A percentile compares a stretch with the other conserved stretches of the same genome.
phyloP scores from a whole-genome alignment of 345 rosid species.

The Viola odorata region DNA sequence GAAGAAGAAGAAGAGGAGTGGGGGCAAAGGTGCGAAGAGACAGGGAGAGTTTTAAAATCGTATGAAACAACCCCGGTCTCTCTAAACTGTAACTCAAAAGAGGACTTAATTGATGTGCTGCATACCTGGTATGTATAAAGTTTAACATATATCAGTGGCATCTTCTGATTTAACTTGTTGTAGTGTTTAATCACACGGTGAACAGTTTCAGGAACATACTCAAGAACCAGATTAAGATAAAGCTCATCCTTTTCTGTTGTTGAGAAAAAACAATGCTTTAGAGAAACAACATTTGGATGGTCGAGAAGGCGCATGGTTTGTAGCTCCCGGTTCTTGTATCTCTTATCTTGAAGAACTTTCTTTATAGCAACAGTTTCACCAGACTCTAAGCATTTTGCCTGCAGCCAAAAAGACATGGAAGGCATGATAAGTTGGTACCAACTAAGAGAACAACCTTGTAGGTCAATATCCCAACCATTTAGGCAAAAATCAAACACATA shows the following conservation, averaged over 20 bases:
- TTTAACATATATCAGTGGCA: slow-evolving; percentile 89
- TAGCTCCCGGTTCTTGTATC: slow-evolving; percentile 96
- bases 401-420: slow-evolving; percentile 5
- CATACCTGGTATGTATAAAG: slow-evolving; percentile 89
- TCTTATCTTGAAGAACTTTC: slow-evolving; percentile 93
- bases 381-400: slow-evolving; percentile 96
- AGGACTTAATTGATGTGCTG: no score
- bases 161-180: slow-evolving; percentile 79
- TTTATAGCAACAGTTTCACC: slow-evolving; percentile 97
- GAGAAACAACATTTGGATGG: slow-evolving; percentile 81
- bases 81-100: neutral
- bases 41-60: no score
- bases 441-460: neutral
- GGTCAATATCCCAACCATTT: neutral
- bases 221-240: slow-evolving; percentile 92
- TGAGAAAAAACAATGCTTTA: slow-evolving; percentile 97
- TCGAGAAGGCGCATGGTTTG: slow-evolving; percentile 98
- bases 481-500: slow-evolving; percentile 15
- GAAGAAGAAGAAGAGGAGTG: no score
- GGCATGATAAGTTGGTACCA: neutral
- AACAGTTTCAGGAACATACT: slow-evolving; percentile 93
- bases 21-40: neutral
- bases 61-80: no score
- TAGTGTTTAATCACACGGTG: slow-evolving; percentile 89
- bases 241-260: slow-evolving; percentile 94